Conservation (phyloP, 306 rosid species). For the Citrullus amarus region DNA sequence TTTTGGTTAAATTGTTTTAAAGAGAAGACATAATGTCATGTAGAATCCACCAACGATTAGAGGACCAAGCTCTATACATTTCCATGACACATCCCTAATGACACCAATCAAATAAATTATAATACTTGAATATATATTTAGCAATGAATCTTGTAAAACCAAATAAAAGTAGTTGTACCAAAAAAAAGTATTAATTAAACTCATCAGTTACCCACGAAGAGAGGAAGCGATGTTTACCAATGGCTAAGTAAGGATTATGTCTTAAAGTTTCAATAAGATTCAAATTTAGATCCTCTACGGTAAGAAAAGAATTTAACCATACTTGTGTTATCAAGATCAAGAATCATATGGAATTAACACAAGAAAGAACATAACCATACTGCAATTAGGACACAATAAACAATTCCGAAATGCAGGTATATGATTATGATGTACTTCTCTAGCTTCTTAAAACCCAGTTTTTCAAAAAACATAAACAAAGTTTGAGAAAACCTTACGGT, state of each 20-base stretch:
- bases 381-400: not conserved
- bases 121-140: too few relatives aligned
- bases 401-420: not conserved
- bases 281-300: conserved; percentile 88
- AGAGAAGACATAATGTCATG: too few relatives aligned
- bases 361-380: not conserved
- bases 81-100: too few relatives aligned
- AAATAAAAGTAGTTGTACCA: too few relatives aligned
- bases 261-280: conserved; percentile 62
- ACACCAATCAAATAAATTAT: too few relatives aligned
- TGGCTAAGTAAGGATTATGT: conserved; percentile 61
- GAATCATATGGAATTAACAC: not conserved
- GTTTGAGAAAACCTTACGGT: conserved; percentile 49
- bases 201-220: too few relatives aligned
- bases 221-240: conserved; percentile 54
- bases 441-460: not conserved
- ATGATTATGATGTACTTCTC: not conserved
- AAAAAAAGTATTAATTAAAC: too few relatives aligned
- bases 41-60: too few relatives aligned
- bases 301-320: conserved; percentile 2
- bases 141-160: too few relatives aligned
- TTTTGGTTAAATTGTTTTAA: too few relatives aligned
- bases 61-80: too few relatives aligned
- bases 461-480: not conserved
- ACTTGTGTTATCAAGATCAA: not conserved